phyloP scores from a whole-genome alignment of 1,139 yeast genomes.

The Candida sp. region DNA sequence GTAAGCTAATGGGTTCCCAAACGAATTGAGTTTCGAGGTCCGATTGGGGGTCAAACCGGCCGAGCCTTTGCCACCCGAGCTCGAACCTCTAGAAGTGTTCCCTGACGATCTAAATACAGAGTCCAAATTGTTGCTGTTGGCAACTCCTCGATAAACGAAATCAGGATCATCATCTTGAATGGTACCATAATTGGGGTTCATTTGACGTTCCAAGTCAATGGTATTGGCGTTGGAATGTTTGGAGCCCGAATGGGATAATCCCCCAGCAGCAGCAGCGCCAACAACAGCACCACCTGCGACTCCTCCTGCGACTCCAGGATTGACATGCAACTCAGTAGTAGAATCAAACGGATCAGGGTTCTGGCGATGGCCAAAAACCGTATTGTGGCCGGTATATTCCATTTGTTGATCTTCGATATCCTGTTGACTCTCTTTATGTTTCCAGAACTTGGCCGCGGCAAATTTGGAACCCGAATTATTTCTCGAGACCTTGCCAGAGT shows the following conservation, averaged over 20 bases:
- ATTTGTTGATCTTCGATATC: not conserved
- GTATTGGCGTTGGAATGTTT: constrained; percentile 5
- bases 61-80: constrained; percentile 10
- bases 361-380: not conserved
- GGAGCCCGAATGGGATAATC: constrained; percentile 11
- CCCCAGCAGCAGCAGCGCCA: constrained; percentile 7
- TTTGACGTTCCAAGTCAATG: constrained; percentile 9
- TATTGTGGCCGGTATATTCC: not conserved
- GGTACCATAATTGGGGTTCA: constrained; percentile 9
- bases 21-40: constrained; percentile 9
- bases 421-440: not conserved
- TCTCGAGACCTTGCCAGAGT: not conserved
- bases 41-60: constrained; percentile 5
- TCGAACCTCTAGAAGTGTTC: constrained; percentile 12
- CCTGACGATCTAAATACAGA: constrained; percentile 32
- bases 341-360: constrained; percentile 1
- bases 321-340: constrained; percentile 7
- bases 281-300: constrained; percentile 9
- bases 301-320: not conserved
- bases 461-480: not conserved
- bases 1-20: constrained; percentile 13
- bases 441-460: not conserved
- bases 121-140: constrained; percentile 42
- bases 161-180: constrained; percentile 22
- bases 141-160: constrained; percentile 45